Evolutionary conservation across 2,329 filamentous ascomycete genomes (phyloP).

Genomic region (Nothophaeocryptopus gaeumannii): DNA sequence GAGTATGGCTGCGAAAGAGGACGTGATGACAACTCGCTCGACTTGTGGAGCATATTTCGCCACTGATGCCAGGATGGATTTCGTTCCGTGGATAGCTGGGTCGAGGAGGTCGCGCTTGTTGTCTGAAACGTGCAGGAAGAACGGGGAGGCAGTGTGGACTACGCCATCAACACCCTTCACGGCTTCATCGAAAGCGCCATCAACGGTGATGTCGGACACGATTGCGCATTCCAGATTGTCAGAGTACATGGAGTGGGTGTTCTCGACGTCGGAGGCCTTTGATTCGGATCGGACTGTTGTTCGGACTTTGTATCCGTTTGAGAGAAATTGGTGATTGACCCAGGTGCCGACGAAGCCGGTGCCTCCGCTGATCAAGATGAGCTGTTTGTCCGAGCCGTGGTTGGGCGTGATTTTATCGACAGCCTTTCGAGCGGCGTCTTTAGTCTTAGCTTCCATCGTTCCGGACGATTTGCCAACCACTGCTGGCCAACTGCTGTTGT

Average conservation of each 20-base stretch:
- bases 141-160: conserved; percentile 45
- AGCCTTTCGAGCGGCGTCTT: neutral
- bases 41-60: neutral
- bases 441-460: neutral
- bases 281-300: conserved; percentile 23
- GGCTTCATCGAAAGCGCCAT: conserved; percentile 23
- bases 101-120: conserved; percentile 35
- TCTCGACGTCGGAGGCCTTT: conserved; percentile 23
- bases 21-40: conserved; percentile 4
- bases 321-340: conserved; percentile 28
- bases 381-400: neutral
- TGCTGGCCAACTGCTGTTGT: no score
- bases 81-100: conserved; percentile 4
- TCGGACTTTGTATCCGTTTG: conserved; percentile 30
- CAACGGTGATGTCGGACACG: conserved; percentile 26
- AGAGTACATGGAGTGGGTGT: conserved; percentile 25
- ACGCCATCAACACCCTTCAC: conserved; percentile 41
- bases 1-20: neutral
- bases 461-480: no score
- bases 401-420: neutral
- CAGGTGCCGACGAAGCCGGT: conserved; percentile 30
- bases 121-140: conserved; percentile 40
- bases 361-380: conserved; percentile 31
- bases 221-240: conserved; percentile 38
- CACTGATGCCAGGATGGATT: neutral